These are phyloP conservation scores for Thielaviopsis populi DNA, from an alignment of 2,329 filamentous ascomycete species.

Conservation along the genomic window DNA sequence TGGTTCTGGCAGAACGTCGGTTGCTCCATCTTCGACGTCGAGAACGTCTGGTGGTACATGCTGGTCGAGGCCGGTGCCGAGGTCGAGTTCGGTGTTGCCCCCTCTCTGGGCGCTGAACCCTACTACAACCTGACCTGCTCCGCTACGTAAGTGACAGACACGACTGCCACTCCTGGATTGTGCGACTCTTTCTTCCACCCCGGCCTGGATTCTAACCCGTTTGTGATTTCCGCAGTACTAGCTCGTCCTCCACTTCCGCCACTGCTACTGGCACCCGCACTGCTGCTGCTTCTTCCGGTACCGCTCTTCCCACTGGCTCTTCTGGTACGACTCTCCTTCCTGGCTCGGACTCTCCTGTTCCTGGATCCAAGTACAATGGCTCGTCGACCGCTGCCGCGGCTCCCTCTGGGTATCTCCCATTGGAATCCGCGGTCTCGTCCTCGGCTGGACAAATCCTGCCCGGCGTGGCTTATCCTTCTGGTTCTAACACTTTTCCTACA, in stretches of 20 bases:
- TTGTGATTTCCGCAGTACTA: slow-evolving; percentile 9
- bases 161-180: slow-evolving; percentile 11
- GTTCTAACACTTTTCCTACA: slow-evolving; percentile 9
- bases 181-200: not conserved
- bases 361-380: not conserved
- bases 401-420: not conserved
- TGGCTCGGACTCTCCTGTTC: not conserved
- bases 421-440: not conserved
- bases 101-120: slow-evolving; percentile 38
- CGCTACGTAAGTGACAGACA: slow-evolving; percentile 19
- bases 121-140: slow-evolving; percentile 50
- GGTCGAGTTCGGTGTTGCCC: slow-evolving; percentile 56
- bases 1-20: slow-evolving; percentile 69
- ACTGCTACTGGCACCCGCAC: not conserved
- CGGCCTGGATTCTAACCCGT: slow-evolving; percentile 3
- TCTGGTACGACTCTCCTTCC: slow-evolving; percentile 10
- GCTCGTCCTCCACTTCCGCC: not conserved
- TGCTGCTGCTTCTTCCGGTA: slow-evolving; percentile 3
- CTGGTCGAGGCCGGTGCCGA: slow-evolving; percentile 49
- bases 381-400: not conserved
- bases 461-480: slow-evolving; percentile 11
- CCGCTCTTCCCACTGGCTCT: slow-evolving; percentile 8
- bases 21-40: slow-evolving; percentile 51
- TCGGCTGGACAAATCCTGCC: not conserved
- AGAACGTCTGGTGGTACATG: slow-evolving; percentile 63